Base-by-base conservation (phyloP, 2,329 filamentous ascomycete genomes). In the Blumeriella jaapii region DNA sequence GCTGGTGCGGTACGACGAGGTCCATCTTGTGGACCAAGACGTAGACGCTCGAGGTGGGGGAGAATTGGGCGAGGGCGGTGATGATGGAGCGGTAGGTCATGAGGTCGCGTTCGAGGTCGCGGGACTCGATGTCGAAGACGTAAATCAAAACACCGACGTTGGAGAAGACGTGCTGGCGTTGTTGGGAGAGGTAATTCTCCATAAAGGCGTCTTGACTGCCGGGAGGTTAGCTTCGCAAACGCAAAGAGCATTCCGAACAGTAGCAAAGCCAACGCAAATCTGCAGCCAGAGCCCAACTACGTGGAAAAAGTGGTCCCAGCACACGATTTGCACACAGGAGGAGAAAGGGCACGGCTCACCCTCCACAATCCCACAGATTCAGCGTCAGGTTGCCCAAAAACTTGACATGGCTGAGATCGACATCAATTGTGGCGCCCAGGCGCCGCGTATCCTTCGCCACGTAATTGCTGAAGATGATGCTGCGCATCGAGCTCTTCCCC, bases 1-100 rank as follows among this genome's bases (percentile, higher is more conserved):
- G 82, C 48, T 81, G 74, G 38, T 81, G 73, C 24, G 78, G 73
- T 48, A 87, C 82, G 31, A 96, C 85, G 16, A 98, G 73, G 58
- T 98, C 91, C 82, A 98, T 95, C 63, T 98, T 98, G 76, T 98
- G 91, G 48, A 98, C 82, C 28, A 98, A 74, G 42, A 91, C 82
- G 62, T 96, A 98, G 52, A 98, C 79, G 57, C 83, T 82, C 44
- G 89, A 85, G 2, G 67, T 64, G 19, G 73, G 67, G 12, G 83
- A 93, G 67, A 78, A 93, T 61, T 96, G 87, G 36, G 79, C 72
- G 24, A 98, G 69, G 1, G 91, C 91, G 31, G 79, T 75, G 49
- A 96, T 84, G 57, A 96, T 91, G 47, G 83, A 81, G 34, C 80
- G 77, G 65, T 96, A 98, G 39, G 86, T 94, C 38, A 89, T 77